Evolutionary conservation across 2,329 filamentous ascomycete genomes (phyloP).

Genomic region (Penicillium brasilianum): DNA sequence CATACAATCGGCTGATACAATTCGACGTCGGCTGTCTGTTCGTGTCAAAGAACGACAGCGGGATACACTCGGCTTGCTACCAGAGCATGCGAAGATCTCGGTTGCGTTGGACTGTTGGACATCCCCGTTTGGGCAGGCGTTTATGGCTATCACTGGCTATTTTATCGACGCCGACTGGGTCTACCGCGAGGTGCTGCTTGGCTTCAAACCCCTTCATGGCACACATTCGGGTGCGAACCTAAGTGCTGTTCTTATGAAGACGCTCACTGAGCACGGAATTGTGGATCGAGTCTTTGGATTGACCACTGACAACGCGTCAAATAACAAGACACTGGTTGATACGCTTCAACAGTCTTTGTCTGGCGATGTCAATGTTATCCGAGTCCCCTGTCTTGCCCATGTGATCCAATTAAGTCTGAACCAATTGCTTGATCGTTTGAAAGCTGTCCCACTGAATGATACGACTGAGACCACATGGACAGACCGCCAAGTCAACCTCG

Average conservation of each 20-base stretch:
- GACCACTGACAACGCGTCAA: constrained; percentile 15
- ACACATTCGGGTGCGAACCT: neutral
- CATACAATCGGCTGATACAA: too few species aligned
- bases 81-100: neutral
- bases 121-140: neutral
- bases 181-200: constrained; percentile 4
- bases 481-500: neutral
- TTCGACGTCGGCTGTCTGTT: too few species aligned
- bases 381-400: constrained; percentile 11
- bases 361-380: neutral
- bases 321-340: constrained; percentile 13
- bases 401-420: constrained; percentile 12
- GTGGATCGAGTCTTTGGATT: constrained; percentile 4
- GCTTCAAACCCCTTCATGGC: constrained; percentile 4
- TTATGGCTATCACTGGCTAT: constrained; percentile 12
- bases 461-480: neutral
- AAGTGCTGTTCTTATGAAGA: neutral
- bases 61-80: neutral
- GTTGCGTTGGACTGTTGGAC: constrained; percentile 13
- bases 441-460: constrained; percentile 10
- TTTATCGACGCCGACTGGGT: constrained; percentile 7
- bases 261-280: constrained; percentile 7
- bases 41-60: too few species aligned
- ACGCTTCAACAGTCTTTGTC: neutral
- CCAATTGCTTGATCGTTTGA: constrained; percentile 10